Evolutionary conservation across 2,329 filamentous ascomycete species (phyloP), one percentile per base, ranked within the genome.

Genomic region (Clonostachys sp.): DNA sequence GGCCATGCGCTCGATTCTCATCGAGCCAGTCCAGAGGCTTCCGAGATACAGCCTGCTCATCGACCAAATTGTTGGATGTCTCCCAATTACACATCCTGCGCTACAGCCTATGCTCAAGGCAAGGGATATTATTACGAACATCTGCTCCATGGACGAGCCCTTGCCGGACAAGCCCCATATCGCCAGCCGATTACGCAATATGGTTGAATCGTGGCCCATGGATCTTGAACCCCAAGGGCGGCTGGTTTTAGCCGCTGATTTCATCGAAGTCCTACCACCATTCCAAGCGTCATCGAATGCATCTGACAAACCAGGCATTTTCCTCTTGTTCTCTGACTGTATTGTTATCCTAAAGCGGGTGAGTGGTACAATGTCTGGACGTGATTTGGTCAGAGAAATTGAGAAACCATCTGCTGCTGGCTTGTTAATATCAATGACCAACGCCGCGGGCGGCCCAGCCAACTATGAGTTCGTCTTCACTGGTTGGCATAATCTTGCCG

Each of bases 41-140:
- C 94, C 94, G 24, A 86, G 94, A 24, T 99, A 99, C 69, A 96
- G 90, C 59, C 75, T 99, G 35, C 86, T 97, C 61, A 97, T 99
- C 57, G 94, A 99, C 69, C 91, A 95, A 59, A 96, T 99, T 60
- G 81, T 94, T 43, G 84, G 86, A 54, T 91, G 87, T 51, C 78
- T 97, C 16, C 91, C 92, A 5, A 81, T 91, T 45, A 84, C 87
- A 9, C 91, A 97, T 62, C 89, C 91, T 4, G 91, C 91, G 1
- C 76, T 96, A 46, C 86, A 87, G 55, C 77, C 80, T 4, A 85
- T 99, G 68, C 79, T 96, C 40, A 91, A 90, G 61, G 91, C 94
- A 1, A 81, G 92, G 54, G 94, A 97, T 63, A 88, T 96, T 46
- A 91, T 99, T 55, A 91, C 91, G 17, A 94, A 95, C 46, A 99